phyloP scores from a whole-genome alignment of 2,329 filamentous ascomycete species.

The Sarocladium oryzae region DNA sequence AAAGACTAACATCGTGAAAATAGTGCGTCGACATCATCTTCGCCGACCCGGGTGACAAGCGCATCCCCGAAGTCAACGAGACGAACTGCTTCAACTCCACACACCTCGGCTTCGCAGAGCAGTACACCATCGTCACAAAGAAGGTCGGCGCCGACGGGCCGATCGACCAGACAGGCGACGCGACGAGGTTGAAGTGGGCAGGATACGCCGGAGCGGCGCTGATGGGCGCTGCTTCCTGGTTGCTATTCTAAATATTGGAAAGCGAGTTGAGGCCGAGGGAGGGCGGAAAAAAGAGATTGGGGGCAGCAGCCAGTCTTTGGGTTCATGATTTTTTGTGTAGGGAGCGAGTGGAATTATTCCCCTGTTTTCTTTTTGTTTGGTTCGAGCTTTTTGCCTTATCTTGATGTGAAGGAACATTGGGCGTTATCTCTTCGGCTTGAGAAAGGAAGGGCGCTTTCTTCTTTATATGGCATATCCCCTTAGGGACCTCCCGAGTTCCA shows the following conservation, averaged over 20 bases:
- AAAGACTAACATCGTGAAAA: too few species aligned
- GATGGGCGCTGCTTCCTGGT: background rate
- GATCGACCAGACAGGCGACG: slow-evolving; percentile 18
- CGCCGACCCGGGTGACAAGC: slow-evolving; percentile 63
- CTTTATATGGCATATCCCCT: too few species aligned
- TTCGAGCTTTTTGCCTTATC: too few species aligned
- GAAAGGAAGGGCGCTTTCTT: too few species aligned
- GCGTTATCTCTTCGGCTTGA: too few species aligned
- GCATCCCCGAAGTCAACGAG: slow-evolving; percentile 64
- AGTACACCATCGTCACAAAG: slow-evolving; percentile 62
- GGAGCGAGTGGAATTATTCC: too few species aligned
- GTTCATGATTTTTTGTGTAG: too few species aligned
- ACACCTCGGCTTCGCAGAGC: slow-evolving; percentile 66
- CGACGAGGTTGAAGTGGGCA: slow-evolving; percentile 13
- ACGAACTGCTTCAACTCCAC: slow-evolving; percentile 87
- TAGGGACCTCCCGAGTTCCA: too few species aligned
- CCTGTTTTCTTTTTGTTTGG: too few species aligned
- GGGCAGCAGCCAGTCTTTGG: background rate
- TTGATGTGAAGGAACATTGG: too few species aligned
- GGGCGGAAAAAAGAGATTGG: background rate
- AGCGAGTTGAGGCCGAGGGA: background rate
- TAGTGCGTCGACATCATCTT: slow-evolving; percentile 96
- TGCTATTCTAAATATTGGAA: background rate
- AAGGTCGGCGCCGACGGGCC: slow-evolving; percentile 26
- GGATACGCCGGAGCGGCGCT: background rate